Evolutionary conservation across 805 yeast species (phyloP).

Genomic region (Alloascoidea hylecoeti): DNA sequence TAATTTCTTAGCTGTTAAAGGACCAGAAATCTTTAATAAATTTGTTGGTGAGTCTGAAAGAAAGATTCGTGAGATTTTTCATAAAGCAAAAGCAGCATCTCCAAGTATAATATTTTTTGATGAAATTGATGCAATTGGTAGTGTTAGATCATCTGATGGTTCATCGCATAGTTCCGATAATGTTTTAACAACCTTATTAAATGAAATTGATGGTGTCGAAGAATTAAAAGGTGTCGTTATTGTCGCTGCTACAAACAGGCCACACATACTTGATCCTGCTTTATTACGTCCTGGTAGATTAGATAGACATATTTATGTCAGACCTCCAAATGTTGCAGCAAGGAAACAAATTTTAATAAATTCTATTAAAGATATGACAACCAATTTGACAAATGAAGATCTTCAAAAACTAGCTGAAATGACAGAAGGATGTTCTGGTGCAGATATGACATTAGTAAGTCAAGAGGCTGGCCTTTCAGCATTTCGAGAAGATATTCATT

Average conservation of each 20-base stretch:
- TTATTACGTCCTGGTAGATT: conserved; percentile 89
- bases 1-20: conserved; percentile 88
- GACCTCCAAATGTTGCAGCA: conserved; percentile 81
- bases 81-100: conserved; percentile 88
- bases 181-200: conserved; percentile 79
- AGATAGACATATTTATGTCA: conserved; percentile 85
- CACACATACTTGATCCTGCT: conserved; percentile 88
- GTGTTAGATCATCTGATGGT: conserved; percentile 52
- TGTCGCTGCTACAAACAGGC: conserved; percentile 94
- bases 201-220: conserved; percentile 96
- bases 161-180: conserved; percentile 64
- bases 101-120: conserved; percentile 93
- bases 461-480: conserved; percentile 97
- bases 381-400: conserved; percentile 29
- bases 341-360: conserved; percentile 66
- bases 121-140: conserved; percentile 89
- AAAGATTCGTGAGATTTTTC: conserved; percentile 84
- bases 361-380: conserved; percentile 49
- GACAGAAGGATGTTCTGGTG: conserved; percentile 93
- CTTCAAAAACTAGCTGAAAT: conserved; percentile 37
- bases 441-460: conserved; percentile 82
- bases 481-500: conserved; percentile 57
- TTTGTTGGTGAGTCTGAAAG: conserved; percentile 94
- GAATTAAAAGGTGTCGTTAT: conserved; percentile 86
- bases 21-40: conserved; percentile 91